These are phyloP conservation scores for Hypoxylon lienhwacheense DNA, from an alignment of 495 filamentous ascomycete species.

Conservation along the genomic window DNA sequence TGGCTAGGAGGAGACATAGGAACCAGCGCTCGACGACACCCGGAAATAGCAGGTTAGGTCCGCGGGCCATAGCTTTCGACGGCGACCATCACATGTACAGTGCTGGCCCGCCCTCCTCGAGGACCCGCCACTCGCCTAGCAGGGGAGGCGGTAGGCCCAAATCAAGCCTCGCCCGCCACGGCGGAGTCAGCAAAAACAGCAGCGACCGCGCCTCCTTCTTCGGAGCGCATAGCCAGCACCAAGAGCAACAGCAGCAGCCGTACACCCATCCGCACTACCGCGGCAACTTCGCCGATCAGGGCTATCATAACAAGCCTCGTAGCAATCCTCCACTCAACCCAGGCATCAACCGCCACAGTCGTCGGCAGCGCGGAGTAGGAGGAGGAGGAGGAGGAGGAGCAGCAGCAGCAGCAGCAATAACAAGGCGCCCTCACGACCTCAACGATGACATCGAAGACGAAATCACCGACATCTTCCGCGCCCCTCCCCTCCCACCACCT, in stretches of 20 bases:
- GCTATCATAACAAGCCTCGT: background rate
- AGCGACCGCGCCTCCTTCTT: background rate
- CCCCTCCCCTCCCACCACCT: background rate
- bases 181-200: background rate
- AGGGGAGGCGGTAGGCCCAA: slow-evolving; percentile 9
- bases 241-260: background rate
- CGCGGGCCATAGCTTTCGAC: slow-evolving; percentile 16
- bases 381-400: no score
- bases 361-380: background rate
- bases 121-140: background rate
- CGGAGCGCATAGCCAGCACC: background rate
- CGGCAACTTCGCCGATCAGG: background rate
- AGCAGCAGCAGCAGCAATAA: no score
- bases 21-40: background rate
- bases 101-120: background rate
- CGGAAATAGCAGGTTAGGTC: background rate
- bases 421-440: background rate
- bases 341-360: slow-evolving; percentile 1
- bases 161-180: background rate
- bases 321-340: background rate
- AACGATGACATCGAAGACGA: background rate
- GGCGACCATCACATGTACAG: slow-evolving; percentile 28
- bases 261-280: no score
- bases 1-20: slow-evolving; percentile 13
- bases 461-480: background rate